These are phyloP conservation scores for Thraustotheca clavata DNA, from an alignment of 352 stramenopile species.

Conservation along the genomic window DNA sequence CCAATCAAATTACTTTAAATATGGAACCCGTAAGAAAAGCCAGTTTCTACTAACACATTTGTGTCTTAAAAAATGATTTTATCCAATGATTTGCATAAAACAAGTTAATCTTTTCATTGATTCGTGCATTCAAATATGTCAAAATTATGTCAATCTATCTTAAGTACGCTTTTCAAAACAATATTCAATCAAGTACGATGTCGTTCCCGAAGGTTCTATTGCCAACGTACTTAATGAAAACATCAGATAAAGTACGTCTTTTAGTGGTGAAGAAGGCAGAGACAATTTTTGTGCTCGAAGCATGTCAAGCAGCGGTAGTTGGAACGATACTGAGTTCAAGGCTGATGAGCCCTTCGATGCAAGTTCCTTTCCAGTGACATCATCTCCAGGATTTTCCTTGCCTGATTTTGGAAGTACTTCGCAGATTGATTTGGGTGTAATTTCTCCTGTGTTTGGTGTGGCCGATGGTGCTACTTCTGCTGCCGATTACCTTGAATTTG, in stretches of 20 bases:
- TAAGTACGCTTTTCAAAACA: too few relatives aligned
- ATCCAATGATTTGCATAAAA: too few relatives aligned
- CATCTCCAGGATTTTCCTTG: conserved; percentile 1
- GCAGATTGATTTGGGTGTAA: conserved; percentile 64
- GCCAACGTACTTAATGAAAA: neutral
- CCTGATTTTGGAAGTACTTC: conserved; percentile 18
- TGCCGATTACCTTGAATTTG: conserved; percentile 80
- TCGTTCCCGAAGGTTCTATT: neutral
- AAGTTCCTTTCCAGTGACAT: neutral
- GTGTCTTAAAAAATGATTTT: too few relatives aligned
- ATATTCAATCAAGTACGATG: too few relatives aligned
- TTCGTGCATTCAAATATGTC: too few relatives aligned
- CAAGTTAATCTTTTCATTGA: too few relatives aligned
- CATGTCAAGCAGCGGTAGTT: conserved; percentile 16
- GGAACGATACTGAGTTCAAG: conserved; percentile 23
- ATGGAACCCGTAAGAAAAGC: neutral
- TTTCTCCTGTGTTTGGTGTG: conserved; percentile 82
- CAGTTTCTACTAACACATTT: neutral
- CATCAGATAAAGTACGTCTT: neutral
- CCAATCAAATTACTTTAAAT: neutral
- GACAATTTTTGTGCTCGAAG: neutral
- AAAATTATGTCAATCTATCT: too few relatives aligned
- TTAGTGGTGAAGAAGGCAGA: conserved; percentile 8
- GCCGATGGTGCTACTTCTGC: conserved; percentile 51
- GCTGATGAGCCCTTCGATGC: conserved; percentile 6